Percentiles rank a stretch among this genome's conserved stretches.
These are phyloP conservation scores for Endotrypanum monterogeii DNA, from an alignment of 208 protist species.

Conservation along the genomic window DNA sequence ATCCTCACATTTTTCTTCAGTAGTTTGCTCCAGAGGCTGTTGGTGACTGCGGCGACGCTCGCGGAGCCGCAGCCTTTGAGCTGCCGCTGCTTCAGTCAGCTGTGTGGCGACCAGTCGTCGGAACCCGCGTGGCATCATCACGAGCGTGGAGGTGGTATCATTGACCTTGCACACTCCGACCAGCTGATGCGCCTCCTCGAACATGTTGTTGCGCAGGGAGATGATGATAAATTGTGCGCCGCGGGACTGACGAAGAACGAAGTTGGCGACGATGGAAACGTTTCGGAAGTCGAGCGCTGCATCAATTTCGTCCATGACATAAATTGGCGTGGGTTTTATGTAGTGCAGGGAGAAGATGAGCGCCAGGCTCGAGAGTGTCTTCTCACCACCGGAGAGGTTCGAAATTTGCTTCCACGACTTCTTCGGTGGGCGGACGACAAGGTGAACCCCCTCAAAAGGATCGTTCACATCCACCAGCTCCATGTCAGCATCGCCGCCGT, in stretches of 20 bases:
- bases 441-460: constrained; percentile 98
- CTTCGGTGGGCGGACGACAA: constrained; percentile 99
- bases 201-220: constrained; percentile 98
- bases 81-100: constrained; percentile 14
- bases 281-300: constrained; percentile 99
- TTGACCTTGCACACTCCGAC: constrained; percentile 99
- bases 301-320: constrained; percentile 99
- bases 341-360: constrained; percentile 99
- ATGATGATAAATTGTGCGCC: constrained; percentile 99
- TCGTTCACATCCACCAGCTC: constrained; percentile 99
- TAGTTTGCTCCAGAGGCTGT: background rate
- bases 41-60: constrained; percentile 11
- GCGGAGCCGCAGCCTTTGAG: constrained; percentile 3
- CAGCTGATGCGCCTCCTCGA: constrained; percentile 97
- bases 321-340: constrained; percentile 99
- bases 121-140: constrained; percentile 94
- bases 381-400: constrained; percentile 99
- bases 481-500: constrained; percentile 99
- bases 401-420: constrained; percentile 99
- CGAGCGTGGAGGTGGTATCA: constrained; percentile 97
- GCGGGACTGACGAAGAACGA: constrained; percentile 97
- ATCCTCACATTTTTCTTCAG: background rate
- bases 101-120: constrained; percentile 37
- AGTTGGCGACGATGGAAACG: constrained; percentile 99
- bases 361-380: constrained; percentile 98